These are phyloP conservation scores for Lachancea kluyveri DNA, from an alignment of 805 yeast species.

Conservation along the genomic window DNA sequence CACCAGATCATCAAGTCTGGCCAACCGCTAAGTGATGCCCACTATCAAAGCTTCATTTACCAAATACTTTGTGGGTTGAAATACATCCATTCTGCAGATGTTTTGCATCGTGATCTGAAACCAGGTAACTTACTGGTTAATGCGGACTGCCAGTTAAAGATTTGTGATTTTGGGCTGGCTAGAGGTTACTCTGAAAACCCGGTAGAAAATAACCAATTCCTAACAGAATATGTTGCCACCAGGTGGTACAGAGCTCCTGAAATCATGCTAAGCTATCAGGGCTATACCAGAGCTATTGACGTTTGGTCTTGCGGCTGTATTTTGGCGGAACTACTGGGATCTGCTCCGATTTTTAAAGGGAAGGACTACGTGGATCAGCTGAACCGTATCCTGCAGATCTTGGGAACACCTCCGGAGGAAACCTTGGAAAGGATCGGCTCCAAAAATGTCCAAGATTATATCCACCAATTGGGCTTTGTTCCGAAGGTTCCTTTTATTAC, in stretches of 20 bases:
- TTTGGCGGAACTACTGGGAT: slow-evolving; percentile 86
- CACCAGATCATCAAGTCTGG: slow-evolving; percentile 94
- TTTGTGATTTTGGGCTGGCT: slow-evolving; percentile 95
- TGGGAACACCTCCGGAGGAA: slow-evolving; percentile 87
- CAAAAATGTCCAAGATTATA: slow-evolving; percentile 85
- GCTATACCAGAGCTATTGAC: slow-evolving; percentile 94
- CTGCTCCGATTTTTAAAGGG: slow-evolving; percentile 89
- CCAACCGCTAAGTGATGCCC: slow-evolving; percentile 90
- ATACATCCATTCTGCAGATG: slow-evolving; percentile 88
- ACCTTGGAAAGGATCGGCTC: slow-evolving; percentile 70
- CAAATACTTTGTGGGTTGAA: slow-evolving; percentile 87
- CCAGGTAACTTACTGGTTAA: slow-evolving; percentile 91
- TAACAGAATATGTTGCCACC: slow-evolving; percentile 97
- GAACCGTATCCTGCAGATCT: slow-evolving; percentile 73
- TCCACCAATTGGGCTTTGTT: slow-evolving; percentile 78
- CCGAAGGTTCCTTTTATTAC: slow-evolving; percentile 66
- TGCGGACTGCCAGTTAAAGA: slow-evolving; percentile 93
- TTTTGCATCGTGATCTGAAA: slow-evolving; percentile 87
- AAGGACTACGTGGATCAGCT: slow-evolving; percentile 94
- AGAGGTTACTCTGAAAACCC: slow-evolving; percentile 82
- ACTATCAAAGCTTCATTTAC: slow-evolving; percentile 87
- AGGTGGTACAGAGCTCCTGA: slow-evolving; percentile 99
- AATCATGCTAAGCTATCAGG: slow-evolving; percentile 89
- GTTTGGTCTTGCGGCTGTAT: slow-evolving; percentile 98
- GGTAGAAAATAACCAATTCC: slow-evolving; percentile 82